Evolutionary conservation across 2,329 filamentous ascomycete species (phyloP), one percentile per base, ranked within the genome.

Genomic region (Claviceps sorghi): DNA sequence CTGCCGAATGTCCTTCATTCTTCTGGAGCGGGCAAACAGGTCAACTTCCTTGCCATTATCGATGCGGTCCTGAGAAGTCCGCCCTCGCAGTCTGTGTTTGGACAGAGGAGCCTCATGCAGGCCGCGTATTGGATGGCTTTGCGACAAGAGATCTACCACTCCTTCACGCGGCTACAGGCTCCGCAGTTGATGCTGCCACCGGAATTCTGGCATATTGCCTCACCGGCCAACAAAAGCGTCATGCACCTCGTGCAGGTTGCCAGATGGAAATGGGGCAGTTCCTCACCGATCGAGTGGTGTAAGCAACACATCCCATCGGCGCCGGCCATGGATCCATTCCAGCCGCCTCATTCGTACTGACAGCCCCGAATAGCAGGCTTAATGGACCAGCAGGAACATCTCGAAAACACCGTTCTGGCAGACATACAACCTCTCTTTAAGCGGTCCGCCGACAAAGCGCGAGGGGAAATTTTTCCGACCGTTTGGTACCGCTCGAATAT

Each of bases 71-170:
- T 70, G 17, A 56, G 68, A 32, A 69, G 67, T 44, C 63, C 65
- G 2, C 65, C 67, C 1, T 66, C 67, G 1, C 60, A 65, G 49
- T 61, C 65, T 19, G 61, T 68, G n/a, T 67, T 69, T 38, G 62
- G 63, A 1, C 62, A 61, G 26, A 57, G 66, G 34, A 64, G 65
- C 26, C 58, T 70, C 15, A 65, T 69, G 49, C 68, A 68, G 43
- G 68, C 68, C 0, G 63, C 67, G 7, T 70, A 70, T 51, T 70
- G 68, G 68, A 69, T 70, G 62, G 68, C 68, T 2, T 59, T 70
- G 21, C 52, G 68, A 30, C 68, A 70, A 50, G 68, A 70, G 43
- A 68, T 70, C 4, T 70, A 67, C 52, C 66, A 70, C 48, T 69
- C 68, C 0, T 67, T 70, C 40, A 70, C 67, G 2, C 63, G 65